Evolutionary conservation across 2,329 filamentous ascomycete species (phyloP), one percentile per base, ranked within the genome.

Genomic region (Arthrobotrys conoides): DNA sequence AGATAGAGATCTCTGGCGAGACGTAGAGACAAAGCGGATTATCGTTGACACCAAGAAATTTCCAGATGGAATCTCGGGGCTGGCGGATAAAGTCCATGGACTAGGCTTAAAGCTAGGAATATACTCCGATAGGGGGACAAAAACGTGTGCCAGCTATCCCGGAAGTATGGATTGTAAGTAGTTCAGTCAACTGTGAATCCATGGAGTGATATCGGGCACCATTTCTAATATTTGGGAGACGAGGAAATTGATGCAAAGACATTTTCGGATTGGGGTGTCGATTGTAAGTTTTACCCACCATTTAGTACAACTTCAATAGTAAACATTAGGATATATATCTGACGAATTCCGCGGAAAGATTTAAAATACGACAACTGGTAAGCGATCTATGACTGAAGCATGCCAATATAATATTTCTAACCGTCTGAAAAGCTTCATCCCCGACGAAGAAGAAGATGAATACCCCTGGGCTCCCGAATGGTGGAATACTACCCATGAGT

Each of bases 71-170:
- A 89, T 91, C 76, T 85, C 85, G 8, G 86, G 87, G 0, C 83
- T 88, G 0, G 89, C 88, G 0, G 83, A 87, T 24, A 82, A 87
- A 71, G 85, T 91, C 20, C 90, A 91, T 76, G 83, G 81, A 1
- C 81, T 89, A 79, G 89, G 88, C 1, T 81, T 91, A 53, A 91
- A 91, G 82, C 84, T 90, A 9, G 90, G 90, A 0, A 90, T 91
- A 72, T 91, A 91, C 81, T 87, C 87, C 80, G 87, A 87, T 82
- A 88, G 87, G 0, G 88, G 88, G 49, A 84, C 83, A 55, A 82
- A 82, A 73, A 89, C 88, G 1, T 90, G 89, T 81, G 89, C 86
- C 0, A 86, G 87, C 3, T 90, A 89, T 81, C 87, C 88, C 12
- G 90, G 87, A 0, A 88, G 87, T 66, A 81, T 89, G 9, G 89